Conservation (phyloP, 441 rosid genomes). For the Eutrema salsugineum region DNA sequence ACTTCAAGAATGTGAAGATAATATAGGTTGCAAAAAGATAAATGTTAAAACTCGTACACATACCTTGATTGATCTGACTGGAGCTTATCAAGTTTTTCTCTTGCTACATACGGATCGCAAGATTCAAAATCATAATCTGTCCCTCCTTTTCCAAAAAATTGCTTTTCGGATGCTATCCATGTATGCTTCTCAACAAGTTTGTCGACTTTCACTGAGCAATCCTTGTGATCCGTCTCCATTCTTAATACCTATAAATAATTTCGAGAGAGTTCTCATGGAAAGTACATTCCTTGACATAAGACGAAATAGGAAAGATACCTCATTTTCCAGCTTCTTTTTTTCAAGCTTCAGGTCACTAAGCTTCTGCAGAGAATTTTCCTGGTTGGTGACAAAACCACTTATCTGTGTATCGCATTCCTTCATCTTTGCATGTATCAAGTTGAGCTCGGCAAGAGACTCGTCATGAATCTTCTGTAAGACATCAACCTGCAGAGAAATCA, state of each 20-base stretch:
- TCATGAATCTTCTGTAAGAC: constrained; percentile 55
- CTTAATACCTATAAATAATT: constrained; percentile 59
- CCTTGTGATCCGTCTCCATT: constrained; percentile 92
- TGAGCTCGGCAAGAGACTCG: constrained; percentile 67
- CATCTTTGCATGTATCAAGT: constrained; percentile 71
- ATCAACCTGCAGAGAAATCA: constrained; percentile 54
- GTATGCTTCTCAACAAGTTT: constrained; percentile 92
- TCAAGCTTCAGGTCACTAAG: constrained; percentile 81
- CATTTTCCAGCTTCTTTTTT: constrained; percentile 95
- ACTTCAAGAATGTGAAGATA: background rate
- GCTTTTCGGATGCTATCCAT: constrained; percentile 95
- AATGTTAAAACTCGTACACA: constrained; percentile 4
- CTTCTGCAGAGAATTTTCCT: constrained; percentile 67
- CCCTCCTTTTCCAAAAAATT: constrained; percentile 90
- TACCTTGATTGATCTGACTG: constrained; percentile 94
- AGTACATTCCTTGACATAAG: background rate
- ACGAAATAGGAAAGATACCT: constrained; percentile 46
- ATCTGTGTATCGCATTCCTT: constrained; percentile 95
- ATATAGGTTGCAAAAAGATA: background rate
- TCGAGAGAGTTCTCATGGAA: constrained; percentile 2
- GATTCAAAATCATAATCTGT: constrained; percentile 94
- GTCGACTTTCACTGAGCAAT: constrained; percentile 81
- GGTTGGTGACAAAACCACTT: constrained; percentile 62
- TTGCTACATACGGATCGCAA: constrained; percentile 69
- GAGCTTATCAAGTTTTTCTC: constrained; percentile 79